Conservation (phyloP, 129 eudicot species). For the Calendula officinalis region DNA sequence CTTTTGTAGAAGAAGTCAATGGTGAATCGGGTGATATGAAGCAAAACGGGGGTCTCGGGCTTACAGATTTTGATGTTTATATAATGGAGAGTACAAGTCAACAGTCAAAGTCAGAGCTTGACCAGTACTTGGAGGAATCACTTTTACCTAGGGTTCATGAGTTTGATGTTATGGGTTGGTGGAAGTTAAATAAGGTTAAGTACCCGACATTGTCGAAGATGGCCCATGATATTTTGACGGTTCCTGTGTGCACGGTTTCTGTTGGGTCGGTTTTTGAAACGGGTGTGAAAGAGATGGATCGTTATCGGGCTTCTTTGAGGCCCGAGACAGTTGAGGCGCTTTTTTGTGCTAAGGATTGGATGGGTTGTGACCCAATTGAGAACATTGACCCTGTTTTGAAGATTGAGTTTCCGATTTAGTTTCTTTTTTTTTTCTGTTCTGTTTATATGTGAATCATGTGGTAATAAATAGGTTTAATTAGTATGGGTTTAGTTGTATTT, state of each 20-base stretch:
- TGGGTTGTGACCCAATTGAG: slow-evolving; percentile 34
- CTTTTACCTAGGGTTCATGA: slow-evolving; percentile 73
- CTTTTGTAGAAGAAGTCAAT: slow-evolving; percentile 45
- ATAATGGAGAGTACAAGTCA: slow-evolving; percentile 72
- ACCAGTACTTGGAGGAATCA: slow-evolving; percentile 78
- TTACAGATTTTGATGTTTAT: slow-evolving; percentile 71
- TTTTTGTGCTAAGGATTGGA: slow-evolving; percentile 75
- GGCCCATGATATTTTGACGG: slow-evolving; percentile 72
- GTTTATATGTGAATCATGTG: slow-evolving; percentile 27
- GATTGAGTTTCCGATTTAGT: slow-evolving; percentile 67
- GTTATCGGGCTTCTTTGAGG: slow-evolving; percentile 55
- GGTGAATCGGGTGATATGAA: slow-evolving; percentile 28
- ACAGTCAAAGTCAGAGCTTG: slow-evolving; percentile 59
- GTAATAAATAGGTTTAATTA: slow-evolving; percentile 24
- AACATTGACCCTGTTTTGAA: slow-evolving; percentile 33
- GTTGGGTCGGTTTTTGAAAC: slow-evolving; percentile 52
- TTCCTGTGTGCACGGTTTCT: slow-evolving; percentile 61
- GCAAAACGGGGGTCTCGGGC: slow-evolving; percentile 53
- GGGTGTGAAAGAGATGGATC: slow-evolving; percentile 58
- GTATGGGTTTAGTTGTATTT: slow-evolving; percentile 16
- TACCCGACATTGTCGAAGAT: slow-evolving; percentile 76
- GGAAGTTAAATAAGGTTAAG: slow-evolving; percentile 66
- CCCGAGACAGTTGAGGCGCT: slow-evolving; percentile 84
- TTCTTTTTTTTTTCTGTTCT: background rate
- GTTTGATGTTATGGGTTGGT: slow-evolving; percentile 83